Percentiles rank a stretch among this genome's conserved stretches.
phyloP scores from a whole-genome alignment of 176 grass and related monocot genomes.

The Aegilops longissima region DNA sequence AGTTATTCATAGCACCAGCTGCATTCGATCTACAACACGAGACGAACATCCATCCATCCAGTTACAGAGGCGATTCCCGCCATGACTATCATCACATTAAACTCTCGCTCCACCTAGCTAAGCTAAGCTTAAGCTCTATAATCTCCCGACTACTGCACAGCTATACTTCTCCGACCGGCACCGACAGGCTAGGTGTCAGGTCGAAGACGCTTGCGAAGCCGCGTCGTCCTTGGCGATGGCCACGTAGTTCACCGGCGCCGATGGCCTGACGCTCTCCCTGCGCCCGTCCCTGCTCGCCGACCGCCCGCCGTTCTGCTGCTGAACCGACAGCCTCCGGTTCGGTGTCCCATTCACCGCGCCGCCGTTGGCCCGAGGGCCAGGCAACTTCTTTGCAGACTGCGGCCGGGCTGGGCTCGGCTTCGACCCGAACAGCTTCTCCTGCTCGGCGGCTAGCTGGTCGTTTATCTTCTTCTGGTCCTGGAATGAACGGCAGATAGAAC shows the following conservation, averaged over 20 bases:
- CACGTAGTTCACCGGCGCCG: slow-evolving; percentile 71
- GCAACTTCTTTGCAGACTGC: slow-evolving; percentile 56
- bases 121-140: slow-evolving; percentile 6
- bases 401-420: slow-evolving; percentile 64
- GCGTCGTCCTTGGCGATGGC: slow-evolving; percentile 68
- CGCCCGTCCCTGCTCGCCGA: slow-evolving; percentile 64
- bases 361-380: slow-evolving; percentile 39
- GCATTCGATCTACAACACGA: neutral
- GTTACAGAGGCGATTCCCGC: neutral
- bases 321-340: slow-evolving; percentile 42
- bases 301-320: slow-evolving; percentile 55
- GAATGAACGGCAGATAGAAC: neutral
- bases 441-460: slow-evolving; percentile 67
- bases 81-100: slow-evolving; percentile 3
- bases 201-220: slow-evolving; percentile 40
- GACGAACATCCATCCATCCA: slow-evolving; percentile 1
- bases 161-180: neutral
- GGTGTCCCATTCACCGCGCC: slow-evolving; percentile 41
- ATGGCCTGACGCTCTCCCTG: slow-evolving; percentile 46
- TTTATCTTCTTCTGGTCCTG: slow-evolving; percentile 94
- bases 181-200: neutral
- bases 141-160: slow-evolving; percentile 38
- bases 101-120: slow-evolving; percentile 6
- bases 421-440: slow-evolving; percentile 65
- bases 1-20: neutral